Conservation (phyloP, 78 protist genomes). For the Chrysochromulina tobinii region DNA sequence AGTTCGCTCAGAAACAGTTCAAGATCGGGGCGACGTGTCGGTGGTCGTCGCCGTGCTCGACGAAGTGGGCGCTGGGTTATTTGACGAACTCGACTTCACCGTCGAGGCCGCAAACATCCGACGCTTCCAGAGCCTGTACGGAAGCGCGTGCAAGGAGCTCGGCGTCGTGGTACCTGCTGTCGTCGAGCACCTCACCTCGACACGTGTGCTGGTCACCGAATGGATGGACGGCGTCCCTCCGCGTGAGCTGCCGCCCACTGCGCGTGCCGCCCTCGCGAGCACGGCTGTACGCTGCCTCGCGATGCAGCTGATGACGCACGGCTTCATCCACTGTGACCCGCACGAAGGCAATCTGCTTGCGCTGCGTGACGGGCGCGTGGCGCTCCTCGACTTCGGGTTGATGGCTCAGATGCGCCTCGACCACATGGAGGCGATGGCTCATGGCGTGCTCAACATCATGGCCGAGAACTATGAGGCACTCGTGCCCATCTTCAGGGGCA, state of each 20-base stretch:
- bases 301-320: not conserved
- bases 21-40: too few species aligned
- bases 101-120: not conserved
- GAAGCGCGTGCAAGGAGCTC: not conserved
- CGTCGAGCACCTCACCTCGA: too few species aligned
- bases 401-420: not conserved
- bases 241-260: not conserved
- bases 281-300: too few species aligned
- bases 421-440: too few species aligned
- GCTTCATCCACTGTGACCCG: slow-evolving; percentile 25
- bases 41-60: not conserved
- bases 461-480: too few species aligned
- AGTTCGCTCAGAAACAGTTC: too few species aligned
- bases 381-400: slow-evolving; percentile 7
- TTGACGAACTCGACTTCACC: not conserved
- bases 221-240: slow-evolving; percentile 16
- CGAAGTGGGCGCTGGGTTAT: not conserved
- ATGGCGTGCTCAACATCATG: too few species aligned
- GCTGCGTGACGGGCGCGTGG: not conserved
- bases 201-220: not conserved
- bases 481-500: too few species aligned
- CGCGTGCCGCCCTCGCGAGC: too few species aligned
- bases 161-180: too few species aligned
- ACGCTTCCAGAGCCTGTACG: slow-evolving; percentile 13
- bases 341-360: slow-evolving; percentile 29